A percentile compares a stretch with the other conserved stretches of the same genome.
Conservation (phyloP, 179 eudicot species). For the Silene noctiflora region DNA sequence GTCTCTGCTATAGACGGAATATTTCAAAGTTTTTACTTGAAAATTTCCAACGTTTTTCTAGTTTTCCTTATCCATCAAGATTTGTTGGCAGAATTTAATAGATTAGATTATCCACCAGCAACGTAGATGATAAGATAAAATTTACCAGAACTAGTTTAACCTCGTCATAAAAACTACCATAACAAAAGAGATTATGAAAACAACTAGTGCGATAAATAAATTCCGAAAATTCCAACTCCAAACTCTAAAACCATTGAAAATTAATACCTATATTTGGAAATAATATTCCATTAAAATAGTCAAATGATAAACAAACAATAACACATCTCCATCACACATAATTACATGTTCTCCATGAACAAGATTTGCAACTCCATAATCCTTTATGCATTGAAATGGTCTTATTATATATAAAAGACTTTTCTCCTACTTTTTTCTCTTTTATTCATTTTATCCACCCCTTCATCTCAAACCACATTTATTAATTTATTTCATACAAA, state of each 20-base stretch:
- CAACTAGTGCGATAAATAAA: neutral
- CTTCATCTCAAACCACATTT: constrained; percentile 1
- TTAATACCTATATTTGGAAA: constrained; percentile 3
- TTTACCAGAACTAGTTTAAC: no score
- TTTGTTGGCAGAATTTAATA: no score
- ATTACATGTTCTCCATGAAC: neutral
- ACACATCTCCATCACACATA: constrained; percentile 17
- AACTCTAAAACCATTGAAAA: neutral
- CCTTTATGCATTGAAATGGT: neutral
- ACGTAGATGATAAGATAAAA: no score
- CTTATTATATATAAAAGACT: constrained; percentile 4
- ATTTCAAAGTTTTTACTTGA: no score
- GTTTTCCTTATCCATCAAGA: no score
- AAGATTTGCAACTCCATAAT: neutral
- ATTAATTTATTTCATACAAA: constrained; percentile 2
- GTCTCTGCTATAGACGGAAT: no score
- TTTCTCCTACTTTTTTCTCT: constrained; percentile 23
- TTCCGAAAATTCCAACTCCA: constrained; percentile 1
- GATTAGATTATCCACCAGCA: no score
- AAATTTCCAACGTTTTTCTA: no score
- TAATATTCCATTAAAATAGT: neutral
- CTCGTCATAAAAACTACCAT: no score
- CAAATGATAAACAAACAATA: constrained; percentile 3
- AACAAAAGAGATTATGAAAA: neutral
- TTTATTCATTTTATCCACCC: constrained; percentile 21